Conservation (phyloP, 768 basidiomycete genomes). For the Dioszegia crocea region DNA sequence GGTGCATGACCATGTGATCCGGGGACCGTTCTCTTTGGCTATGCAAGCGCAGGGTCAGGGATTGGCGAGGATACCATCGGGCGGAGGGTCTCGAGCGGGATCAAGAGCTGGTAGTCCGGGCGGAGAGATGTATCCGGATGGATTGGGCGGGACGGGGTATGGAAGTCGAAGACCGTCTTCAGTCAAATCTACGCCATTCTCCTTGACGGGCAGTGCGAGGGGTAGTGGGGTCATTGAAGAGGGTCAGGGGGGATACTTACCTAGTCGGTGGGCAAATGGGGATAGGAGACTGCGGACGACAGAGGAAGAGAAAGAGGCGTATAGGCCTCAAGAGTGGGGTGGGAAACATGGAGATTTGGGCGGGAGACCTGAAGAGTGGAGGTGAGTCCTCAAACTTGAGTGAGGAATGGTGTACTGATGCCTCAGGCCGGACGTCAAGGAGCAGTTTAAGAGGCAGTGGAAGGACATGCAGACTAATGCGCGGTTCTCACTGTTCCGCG, state of each 20-base stretch:
- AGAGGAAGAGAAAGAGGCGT: slow-evolving; percentile 45
- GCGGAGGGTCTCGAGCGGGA: too few relatives aligned
- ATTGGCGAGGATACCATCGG: background rate
- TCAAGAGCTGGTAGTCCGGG: background rate
- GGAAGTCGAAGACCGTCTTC: slow-evolving; percentile 1
- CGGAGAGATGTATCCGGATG: background rate
- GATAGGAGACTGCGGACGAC: slow-evolving; percentile 37
- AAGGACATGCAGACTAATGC: slow-evolving; percentile 44
- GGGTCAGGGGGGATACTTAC: slow-evolving; percentile 42
- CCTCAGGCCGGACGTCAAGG: slow-evolving; percentile 36
- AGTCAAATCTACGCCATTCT: slow-evolving; percentile 4
- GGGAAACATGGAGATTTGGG: slow-evolving; percentile 36
- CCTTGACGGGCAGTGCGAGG: background rate
- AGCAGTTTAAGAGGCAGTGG: slow-evolving; percentile 44
- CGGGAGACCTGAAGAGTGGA: slow-evolving; percentile 43
- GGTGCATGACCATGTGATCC: slow-evolving; percentile 38
- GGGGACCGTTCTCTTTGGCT: slow-evolving; percentile 32
- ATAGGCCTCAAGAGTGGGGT: slow-evolving; percentile 48
- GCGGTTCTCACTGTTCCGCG: slow-evolving; percentile 43
- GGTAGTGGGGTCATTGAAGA: slow-evolving; percentile 25
- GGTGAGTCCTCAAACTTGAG: slow-evolving; percentile 35
- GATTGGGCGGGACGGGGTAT: background rate
- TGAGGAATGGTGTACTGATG: background rate
- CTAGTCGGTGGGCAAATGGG: slow-evolving; percentile 45
- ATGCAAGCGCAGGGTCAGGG: slow-evolving; percentile 20